phyloP scores from a whole-genome alignment of 2,329 filamentous ascomycete species.

The Exophiala lecanii-corni region DNA sequence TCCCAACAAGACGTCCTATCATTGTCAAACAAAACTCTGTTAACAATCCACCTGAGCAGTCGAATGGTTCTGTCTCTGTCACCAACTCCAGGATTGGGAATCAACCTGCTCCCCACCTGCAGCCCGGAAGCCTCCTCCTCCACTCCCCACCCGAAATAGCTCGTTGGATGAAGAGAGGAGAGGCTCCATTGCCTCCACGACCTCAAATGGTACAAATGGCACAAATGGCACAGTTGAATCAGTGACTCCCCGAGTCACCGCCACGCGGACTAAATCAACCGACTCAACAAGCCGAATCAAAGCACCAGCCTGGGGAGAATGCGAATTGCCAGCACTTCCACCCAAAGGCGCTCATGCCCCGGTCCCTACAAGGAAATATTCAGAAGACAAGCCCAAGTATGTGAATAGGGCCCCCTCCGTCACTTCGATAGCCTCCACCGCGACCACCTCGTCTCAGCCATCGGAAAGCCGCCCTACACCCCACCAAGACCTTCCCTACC shows the following conservation, averaged over 20 bases:
- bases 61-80: conserved; percentile 32
- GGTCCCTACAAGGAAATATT: conserved; percentile 27
- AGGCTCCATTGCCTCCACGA: conserved; percentile 47
- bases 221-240: neutral
- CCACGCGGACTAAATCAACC: conserved; percentile 26
- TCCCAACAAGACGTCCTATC: conserved; percentile 29
- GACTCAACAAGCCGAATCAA: conserved; percentile 39
- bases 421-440: conserved; percentile 20
- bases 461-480: conserved; percentile 11
- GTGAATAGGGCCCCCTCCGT: conserved; percentile 34
- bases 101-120: conserved; percentile 25
- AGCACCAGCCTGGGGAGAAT: conserved; percentile 55
- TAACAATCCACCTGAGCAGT: conserved; percentile 34
- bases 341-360: conserved; percentile 37
- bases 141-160: conserved; percentile 42
- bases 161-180: conserved; percentile 30
- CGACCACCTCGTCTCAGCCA: conserved; percentile 9
- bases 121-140: conserved; percentile 34
- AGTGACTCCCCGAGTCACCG: conserved; percentile 9
- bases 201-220: conserved; percentile 42
- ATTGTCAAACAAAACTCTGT: conserved; percentile 29
- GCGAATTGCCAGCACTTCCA: conserved; percentile 51
- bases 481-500: conserved; percentile 21
- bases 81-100: conserved; percentile 30
- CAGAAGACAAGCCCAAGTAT: conserved; percentile 35